Conservation (phyloP, 805 yeast species). For the Metschnikowia orientalis region DNA sequence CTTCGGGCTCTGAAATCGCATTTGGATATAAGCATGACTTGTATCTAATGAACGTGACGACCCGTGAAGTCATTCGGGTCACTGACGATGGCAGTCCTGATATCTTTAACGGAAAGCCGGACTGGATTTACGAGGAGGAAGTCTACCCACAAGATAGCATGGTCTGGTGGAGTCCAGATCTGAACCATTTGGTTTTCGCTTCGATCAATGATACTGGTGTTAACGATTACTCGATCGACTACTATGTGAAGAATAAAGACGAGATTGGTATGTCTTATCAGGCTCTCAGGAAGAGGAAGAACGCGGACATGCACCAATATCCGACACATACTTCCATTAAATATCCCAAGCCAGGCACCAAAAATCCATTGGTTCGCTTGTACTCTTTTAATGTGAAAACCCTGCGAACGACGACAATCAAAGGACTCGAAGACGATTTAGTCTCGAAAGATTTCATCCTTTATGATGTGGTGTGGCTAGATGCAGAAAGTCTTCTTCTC, state of each 20-base stretch:
- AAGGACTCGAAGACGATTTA: slow-evolving; percentile 6
- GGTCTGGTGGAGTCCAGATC: slow-evolving; percentile 73
- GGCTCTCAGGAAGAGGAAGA: slow-evolving; percentile 1
- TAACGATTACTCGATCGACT: slow-evolving; percentile 47
- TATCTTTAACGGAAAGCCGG: slow-evolving; percentile 66
- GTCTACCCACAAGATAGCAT: slow-evolving; percentile 55
- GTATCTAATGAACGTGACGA: slow-evolving; percentile 39
- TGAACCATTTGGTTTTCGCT: slow-evolving; percentile 50
- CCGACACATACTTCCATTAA: slow-evolving; percentile 45
- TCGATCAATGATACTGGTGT: slow-evolving; percentile 59
- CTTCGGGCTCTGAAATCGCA: slow-evolving; percentile 50
- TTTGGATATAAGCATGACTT: slow-evolving; percentile 56
- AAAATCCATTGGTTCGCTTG: slow-evolving; percentile 53
- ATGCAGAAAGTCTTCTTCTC: slow-evolving; percentile 12
- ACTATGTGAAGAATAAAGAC: slow-evolving; percentile 37
- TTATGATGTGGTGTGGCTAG: slow-evolving; percentile 23
- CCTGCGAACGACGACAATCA: slow-evolving; percentile 21
- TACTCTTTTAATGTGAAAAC: slow-evolving; percentile 32
- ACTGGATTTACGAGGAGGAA: slow-evolving; percentile 86
- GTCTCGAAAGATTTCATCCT: slow-evolving; percentile 18
- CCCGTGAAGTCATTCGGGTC: slow-evolving; percentile 25
- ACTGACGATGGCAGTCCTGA: slow-evolving; percentile 50
- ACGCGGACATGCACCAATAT: slow-evolving; percentile 33
- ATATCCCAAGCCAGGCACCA: slow-evolving; percentile 72
- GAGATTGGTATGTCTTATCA: slow-evolving; percentile 14